Conservation (phyloP, 2,329 filamentous ascomycete genomes). For the Graphiopsis chlorocephala region DNA sequence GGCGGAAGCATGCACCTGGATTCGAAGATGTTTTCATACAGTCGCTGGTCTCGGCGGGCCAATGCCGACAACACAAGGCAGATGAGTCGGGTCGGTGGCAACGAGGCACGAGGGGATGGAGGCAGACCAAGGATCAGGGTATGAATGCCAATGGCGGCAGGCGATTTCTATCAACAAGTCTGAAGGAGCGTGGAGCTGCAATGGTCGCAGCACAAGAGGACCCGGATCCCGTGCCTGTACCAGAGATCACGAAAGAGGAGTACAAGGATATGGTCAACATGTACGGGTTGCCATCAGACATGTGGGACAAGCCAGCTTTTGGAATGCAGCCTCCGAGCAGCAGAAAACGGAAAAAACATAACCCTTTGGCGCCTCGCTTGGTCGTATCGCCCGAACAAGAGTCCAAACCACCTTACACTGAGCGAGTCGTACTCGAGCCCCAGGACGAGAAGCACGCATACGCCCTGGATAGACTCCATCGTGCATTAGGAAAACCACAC, state of each 20-base stretch:
- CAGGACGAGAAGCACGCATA: slow-evolving; percentile 23
- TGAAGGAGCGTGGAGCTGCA: background rate
- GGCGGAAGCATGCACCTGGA: slow-evolving; percentile 24
- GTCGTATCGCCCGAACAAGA: slow-evolving; percentile 30
- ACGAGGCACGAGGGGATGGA: slow-evolving; percentile 12
- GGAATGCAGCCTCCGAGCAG: background rate
- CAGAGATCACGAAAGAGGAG: slow-evolving; percentile 40
- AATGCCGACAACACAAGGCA: slow-evolving; percentile 48
- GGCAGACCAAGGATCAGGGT: background rate
- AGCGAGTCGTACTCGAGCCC: slow-evolving; percentile 23
- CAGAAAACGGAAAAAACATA: slow-evolving; percentile 16
- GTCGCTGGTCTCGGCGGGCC: slow-evolving; percentile 51
- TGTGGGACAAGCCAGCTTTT: slow-evolving; percentile 18
- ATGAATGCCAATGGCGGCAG: background rate
- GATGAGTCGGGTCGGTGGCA: slow-evolving; percentile 26
- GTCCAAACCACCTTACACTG: slow-evolving; percentile 8
- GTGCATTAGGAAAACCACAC: slow-evolving; percentile 14
- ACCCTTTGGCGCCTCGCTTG: slow-evolving; percentile 31
- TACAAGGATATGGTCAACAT: slow-evolving; percentile 49
- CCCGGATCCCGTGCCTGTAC: background rate
- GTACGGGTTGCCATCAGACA: slow-evolving; percentile 35
- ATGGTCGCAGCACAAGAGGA: background rate
- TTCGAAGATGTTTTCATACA: slow-evolving; percentile 52
- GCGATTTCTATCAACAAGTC: background rate
- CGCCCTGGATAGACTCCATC: slow-evolving; percentile 20